These are phyloP conservation scores for Chalaropsis thielavioides DNA, from an alignment of 2,329 filamentous ascomycete species.

Conservation along the genomic window DNA sequence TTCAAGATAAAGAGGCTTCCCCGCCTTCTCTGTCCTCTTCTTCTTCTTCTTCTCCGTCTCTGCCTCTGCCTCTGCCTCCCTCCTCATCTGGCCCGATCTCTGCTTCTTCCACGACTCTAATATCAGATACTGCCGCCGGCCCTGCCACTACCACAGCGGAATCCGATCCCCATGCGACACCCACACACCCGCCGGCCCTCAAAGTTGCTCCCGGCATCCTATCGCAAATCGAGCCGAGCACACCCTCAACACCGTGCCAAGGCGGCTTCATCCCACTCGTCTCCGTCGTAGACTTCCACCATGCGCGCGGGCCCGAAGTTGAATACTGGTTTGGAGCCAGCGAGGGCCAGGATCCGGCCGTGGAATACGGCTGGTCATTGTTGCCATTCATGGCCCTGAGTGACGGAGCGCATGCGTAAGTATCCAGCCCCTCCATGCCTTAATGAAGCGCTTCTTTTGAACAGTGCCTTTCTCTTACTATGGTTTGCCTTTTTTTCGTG, in stretches of 20 bases:
- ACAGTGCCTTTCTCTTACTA: slow-evolving; percentile 89
- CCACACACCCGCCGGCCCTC: slow-evolving; percentile 2
- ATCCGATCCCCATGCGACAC: background rate
- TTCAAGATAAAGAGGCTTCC: background rate
- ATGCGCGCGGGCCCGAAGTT: slow-evolving; percentile 79
- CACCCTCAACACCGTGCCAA: slow-evolving; percentile 21
- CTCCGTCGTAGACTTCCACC: slow-evolving; percentile 70
- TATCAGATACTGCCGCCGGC: background rate
- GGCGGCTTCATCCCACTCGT: slow-evolving; percentile 51
- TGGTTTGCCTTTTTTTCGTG: background rate
- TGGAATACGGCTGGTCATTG: slow-evolving; percentile 76
- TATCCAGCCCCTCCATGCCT: slow-evolving; percentile 19
- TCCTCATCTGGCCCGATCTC: background rate
- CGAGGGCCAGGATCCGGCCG: slow-evolving; percentile 62
- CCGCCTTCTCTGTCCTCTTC: background rate
- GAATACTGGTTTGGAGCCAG: slow-evolving; percentile 75
- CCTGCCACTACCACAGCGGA: background rate
- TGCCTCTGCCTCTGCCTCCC: background rate
- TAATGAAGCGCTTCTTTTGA: slow-evolving; percentile 43
- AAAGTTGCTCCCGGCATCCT: slow-evolving; percentile 8
- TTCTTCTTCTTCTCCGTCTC: background rate
- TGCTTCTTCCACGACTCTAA: background rate
- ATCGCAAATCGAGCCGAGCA: slow-evolving; percentile 15
- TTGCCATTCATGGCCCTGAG: slow-evolving; percentile 94
- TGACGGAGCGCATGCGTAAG: slow-evolving; percentile 86